Evolutionary conservation across 2,329 filamentous ascomycete species (phyloP), one percentile per base, ranked within the genome.

Genomic region (Beauveria scarabaeidicola): DNA sequence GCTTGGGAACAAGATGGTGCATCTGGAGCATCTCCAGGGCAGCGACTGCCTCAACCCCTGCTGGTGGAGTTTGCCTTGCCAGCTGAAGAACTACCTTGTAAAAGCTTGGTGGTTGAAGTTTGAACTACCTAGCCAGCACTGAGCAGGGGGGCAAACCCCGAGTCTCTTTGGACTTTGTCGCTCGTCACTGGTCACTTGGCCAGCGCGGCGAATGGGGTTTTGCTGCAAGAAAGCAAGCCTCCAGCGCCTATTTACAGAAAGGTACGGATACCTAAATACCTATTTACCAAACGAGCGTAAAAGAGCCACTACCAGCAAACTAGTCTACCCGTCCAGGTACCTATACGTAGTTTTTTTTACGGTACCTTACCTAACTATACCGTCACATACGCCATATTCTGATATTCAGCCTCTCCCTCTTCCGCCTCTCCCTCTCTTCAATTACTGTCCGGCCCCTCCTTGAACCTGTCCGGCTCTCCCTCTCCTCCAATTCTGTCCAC

Each of bases 31-130:
- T 55, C 52, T 46, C 52, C 52, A 43, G 52, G 52, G 52, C 52
- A 55, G 52, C n/a, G n/a, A 21, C 21, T 53, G 15, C 43, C 19
- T 44, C 43, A n/a, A 50, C 27, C 47, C 47, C 47, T 50, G 47
- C 47, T 2, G 44, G 48, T 32, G 41, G 21, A n/a, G 55, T 19
- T 17, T 23, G 36, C 36, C 17, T 52, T 36, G 32, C 46, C 44
- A 58, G 53, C 55, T 58, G 55, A 58, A 58, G 55, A 50, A 36
- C 25, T 21, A 36, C 32, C 54, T 55, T 53, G 21, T 38, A 23
- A 21, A n/a, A 47, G 53, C 38, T 38, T 47, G 41, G 19, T 36
- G 32, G 32, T 36, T 36, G 10, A 36, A 36, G n/a, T n/a, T n/a
- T n/a, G n/a, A n/a, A n/a, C n/a, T n/a, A n/a, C n/a, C 32, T 36